Percentiles rank a stretch among this genome's conserved stretches.
Evolutionary conservation across 305 asterid genomes (phyloP).

Genomic region (Solanum chacoense): DNA sequence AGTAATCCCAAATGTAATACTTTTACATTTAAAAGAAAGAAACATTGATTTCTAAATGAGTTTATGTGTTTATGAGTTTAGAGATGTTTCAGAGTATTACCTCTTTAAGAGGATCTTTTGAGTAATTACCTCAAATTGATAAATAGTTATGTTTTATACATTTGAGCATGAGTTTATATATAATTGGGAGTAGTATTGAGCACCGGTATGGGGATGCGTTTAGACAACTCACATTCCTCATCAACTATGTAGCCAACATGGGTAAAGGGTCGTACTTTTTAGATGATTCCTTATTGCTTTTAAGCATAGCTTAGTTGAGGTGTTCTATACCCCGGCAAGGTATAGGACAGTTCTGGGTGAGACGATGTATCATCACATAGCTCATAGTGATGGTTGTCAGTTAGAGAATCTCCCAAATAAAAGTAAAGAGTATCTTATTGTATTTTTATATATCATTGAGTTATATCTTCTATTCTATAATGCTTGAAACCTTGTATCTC

Average conservation of each 20-base stretch:
- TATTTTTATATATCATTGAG: neutral
- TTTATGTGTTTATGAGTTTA: neutral
- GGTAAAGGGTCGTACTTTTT: neutral
- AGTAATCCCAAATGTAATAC: neutral
- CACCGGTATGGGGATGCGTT: neutral
- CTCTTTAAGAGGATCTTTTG: neutral
- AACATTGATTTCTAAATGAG: neutral
- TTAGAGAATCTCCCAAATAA: neutral
- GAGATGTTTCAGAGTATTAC: neutral
- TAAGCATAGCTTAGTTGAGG: neutral
- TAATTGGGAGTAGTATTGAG: neutral
- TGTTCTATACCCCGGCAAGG: neutral
- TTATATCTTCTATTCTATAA: too few relatives aligned
- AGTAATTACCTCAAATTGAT: neutral
- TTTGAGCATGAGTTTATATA: neutral
- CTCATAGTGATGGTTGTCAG: neutral
- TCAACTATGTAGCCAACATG: neutral
- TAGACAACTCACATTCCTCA: neutral
- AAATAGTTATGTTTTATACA: neutral
- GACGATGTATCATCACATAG: neutral
- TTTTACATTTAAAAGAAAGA: neutral
- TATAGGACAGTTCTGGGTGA: neutral
- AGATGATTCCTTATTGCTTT: neutral
- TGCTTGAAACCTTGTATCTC: neutral
- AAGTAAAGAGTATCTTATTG: neutral